These are phyloP conservation scores for Actinidia arguta DNA, from an alignment of 179 eudicot genomes.

Conservation along the genomic window DNA sequence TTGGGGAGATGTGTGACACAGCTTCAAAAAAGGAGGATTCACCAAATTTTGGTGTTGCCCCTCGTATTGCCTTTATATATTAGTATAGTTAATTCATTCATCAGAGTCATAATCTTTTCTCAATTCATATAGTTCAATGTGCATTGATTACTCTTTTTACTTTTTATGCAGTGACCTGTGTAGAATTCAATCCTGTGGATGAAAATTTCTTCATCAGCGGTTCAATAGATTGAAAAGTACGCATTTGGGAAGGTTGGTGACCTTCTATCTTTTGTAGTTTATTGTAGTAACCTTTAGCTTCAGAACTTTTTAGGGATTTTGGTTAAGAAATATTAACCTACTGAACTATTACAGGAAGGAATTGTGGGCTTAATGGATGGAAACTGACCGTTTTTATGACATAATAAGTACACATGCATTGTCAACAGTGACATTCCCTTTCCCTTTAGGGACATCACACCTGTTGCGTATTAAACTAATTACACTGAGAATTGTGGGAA, in stretches of 20 bases:
- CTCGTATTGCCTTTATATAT: no score
- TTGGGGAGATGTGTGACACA: no score
- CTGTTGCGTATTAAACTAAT: no score
- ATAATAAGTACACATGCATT: slow-evolving; percentile 87
- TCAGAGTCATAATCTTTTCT: no score
- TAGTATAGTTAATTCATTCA: no score
- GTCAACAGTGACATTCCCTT: no score
- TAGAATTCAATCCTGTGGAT: slow-evolving; percentile 81
- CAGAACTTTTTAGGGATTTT: not conserved
- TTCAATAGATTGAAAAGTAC: slow-evolving; percentile 95
- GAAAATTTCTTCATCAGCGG: slow-evolving; percentile 87
- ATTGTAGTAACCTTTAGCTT: not conserved
- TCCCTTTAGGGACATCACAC: no score
- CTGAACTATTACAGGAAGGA: slow-evolving; percentile 61
- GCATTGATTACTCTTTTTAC: no score
- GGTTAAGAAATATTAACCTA: not conserved
- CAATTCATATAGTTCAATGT: no score
- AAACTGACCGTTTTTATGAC: slow-evolving; percentile 68
- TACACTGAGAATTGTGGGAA: no score
- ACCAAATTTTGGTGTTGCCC: no score
- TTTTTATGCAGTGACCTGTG: slow-evolving; percentile 93
- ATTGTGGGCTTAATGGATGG: slow-evolving; percentile 79
- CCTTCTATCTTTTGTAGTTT: not conserved
- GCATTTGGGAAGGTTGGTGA: slow-evolving; percentile 73
- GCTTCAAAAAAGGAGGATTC: no score